phyloP scores from a whole-genome alignment of 2,329 filamentous ascomycete species.

The Monosporascus sp. region DNA sequence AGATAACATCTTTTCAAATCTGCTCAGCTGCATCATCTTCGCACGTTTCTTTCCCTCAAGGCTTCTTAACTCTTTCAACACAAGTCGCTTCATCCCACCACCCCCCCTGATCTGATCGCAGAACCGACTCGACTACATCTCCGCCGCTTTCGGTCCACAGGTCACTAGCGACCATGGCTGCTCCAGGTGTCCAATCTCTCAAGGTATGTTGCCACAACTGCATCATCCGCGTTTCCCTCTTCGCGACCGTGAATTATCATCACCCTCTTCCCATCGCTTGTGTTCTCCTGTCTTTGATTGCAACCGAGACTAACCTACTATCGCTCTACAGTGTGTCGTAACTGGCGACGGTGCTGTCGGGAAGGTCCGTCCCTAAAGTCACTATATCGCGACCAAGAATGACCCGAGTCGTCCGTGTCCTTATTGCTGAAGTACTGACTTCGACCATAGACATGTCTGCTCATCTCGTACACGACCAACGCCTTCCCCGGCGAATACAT shows the following conservation, averaged over 20 bases:
- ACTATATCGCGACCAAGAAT: constrained; percentile 6
- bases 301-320: constrained; percentile 30
- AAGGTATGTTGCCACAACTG: constrained; percentile 57
- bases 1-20: too few relatives aligned
- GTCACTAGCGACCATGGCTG: constrained; percentile 59
- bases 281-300: constrained; percentile 7
- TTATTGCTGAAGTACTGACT: constrained; percentile 19
- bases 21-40: too few relatives aligned
- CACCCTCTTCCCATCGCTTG: constrained; percentile 1
- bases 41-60: background rate
- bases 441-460: constrained; percentile 75
- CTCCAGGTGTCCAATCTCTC: constrained; percentile 80
- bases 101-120: background rate
- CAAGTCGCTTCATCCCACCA: background rate
- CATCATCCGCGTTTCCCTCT: background rate
- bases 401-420: constrained; percentile 7
- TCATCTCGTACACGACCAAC: constrained; percentile 99
- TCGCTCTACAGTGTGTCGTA: constrained; percentile 74
- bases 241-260: background rate
- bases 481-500: constrained; percentile 99
- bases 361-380: constrained; percentile 60
- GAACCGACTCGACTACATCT: constrained; percentile 6
- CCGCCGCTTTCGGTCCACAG: constrained; percentile 10
- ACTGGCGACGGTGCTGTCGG: constrained; percentile 98
- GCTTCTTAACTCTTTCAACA: too few relatives aligned